Percentiles rank a stretch among this genome's conserved stretches.
phyloP scores from a whole-genome alignment of 2,329 filamentous ascomycete genomes.

The Aureobasidium subglaciale region DNA sequence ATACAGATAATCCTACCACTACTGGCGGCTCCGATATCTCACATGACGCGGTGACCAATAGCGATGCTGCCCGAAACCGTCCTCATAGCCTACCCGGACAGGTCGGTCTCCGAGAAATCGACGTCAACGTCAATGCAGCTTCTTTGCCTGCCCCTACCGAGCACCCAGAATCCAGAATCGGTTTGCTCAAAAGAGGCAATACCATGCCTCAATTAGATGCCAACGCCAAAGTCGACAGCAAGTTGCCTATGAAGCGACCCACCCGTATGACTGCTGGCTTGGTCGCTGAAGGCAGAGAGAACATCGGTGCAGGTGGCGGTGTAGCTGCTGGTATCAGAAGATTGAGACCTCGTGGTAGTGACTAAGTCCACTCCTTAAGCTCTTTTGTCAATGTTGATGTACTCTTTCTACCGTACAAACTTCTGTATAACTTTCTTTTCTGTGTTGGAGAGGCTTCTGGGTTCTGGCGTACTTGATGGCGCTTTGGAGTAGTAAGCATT shows the following conservation, averaged over 20 bases:
- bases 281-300: slow-evolving; percentile 27
- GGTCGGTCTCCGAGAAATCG: slow-evolving; percentile 39
- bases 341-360: slow-evolving; percentile 35
- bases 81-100: slow-evolving; percentile 21
- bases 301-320: slow-evolving; percentile 32
- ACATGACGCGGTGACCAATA: neutral
- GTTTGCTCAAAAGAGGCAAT: slow-evolving; percentile 36
- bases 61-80: slow-evolving; percentile 19
- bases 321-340: slow-evolving; percentile 37
- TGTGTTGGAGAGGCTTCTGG: neutral
- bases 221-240: slow-evolving; percentile 28
- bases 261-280: slow-evolving; percentile 37
- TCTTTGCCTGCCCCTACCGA: slow-evolving; percentile 13
- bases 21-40: slow-evolving; percentile 13
- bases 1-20: slow-evolving; percentile 26
- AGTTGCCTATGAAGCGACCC: slow-evolving; percentile 37
- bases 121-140: slow-evolving; percentile 37
- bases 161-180: slow-evolving; percentile 19
- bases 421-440: neutral
- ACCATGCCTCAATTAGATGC: slow-evolving; percentile 23
- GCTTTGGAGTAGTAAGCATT: neutral
- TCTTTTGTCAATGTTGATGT: neutral
- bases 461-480: neutral
- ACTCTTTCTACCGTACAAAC: neutral
- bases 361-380: slow-evolving; percentile 34